These are phyloP conservation scores for Amylocarpus encephaloides DNA, from an alignment of 2,329 filamentous ascomycete genomes.

Conservation along the genomic window DNA sequence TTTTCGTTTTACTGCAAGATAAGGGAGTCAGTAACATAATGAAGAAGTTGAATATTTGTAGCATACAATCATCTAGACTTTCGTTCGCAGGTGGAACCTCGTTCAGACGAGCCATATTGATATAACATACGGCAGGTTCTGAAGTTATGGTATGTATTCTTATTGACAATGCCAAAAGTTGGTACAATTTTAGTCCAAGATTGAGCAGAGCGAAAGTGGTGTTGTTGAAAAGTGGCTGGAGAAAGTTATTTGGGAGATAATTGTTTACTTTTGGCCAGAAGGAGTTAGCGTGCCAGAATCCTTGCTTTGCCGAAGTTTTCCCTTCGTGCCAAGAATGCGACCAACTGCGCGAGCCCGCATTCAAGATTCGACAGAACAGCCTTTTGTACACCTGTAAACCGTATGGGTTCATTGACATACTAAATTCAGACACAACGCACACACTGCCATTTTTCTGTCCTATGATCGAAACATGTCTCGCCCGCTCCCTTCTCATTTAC, in stretches of 20 bases:
- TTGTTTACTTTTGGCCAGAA: conserved; percentile 8
- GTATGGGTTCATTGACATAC: too few relatives aligned
- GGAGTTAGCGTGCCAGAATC: background rate
- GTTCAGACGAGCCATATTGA: conserved; percentile 70
- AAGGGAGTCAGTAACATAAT: conserved; percentile 4
- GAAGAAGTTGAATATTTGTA: conserved; percentile 1
- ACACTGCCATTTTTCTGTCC: background rate
- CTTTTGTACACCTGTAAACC: too few relatives aligned
- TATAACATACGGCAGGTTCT: conserved; percentile 24
- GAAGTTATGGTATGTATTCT: background rate
- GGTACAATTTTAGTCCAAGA: background rate
- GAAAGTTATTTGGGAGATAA: background rate
- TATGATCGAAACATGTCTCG: conserved; percentile 42
- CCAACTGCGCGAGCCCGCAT: background rate
- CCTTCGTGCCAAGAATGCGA: background rate
- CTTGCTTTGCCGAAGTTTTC: background rate
- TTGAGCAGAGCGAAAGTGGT: conserved; percentile 1
- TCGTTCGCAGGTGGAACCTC: conserved; percentile 64
- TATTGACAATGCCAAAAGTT: background rate
- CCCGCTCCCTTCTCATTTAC: conserved; percentile 59
- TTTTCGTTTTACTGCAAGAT: conserved; percentile 60
- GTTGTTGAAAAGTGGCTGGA: background rate
- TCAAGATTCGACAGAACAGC: background rate
- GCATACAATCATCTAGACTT: conserved; percentile 64
- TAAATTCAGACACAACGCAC: too few relatives aligned